Conservation (phyloP, 2,329 filamentous ascomycete species). For the Mycosphaerelloides madeirae region DNA sequence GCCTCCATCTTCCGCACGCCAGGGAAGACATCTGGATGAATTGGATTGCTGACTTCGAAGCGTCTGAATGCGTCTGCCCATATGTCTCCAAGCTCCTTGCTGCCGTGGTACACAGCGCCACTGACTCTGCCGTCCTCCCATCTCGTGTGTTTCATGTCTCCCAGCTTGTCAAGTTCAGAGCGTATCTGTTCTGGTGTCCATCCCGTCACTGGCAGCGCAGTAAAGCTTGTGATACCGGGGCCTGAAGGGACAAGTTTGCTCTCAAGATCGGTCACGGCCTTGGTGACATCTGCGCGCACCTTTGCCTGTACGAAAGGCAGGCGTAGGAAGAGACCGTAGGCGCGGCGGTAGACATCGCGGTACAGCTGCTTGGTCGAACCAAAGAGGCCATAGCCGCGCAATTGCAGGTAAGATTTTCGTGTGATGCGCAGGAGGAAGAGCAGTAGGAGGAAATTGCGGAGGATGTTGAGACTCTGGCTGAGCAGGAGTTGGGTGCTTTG, state of each 20-base stretch:
- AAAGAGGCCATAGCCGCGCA: slow-evolving; percentile 82
- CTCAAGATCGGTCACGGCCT: slow-evolving; percentile 75
- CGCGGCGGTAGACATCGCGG: slow-evolving; percentile 61
- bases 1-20: slow-evolving; percentile 99
- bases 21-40: slow-evolving; percentile 97
- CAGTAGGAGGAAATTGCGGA: slow-evolving; percentile 84
- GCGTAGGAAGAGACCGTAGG: slow-evolving; percentile 81
- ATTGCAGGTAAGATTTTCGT: slow-evolving; percentile 73
- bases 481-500: slow-evolving; percentile 24
- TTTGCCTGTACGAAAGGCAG: slow-evolving; percentile 80
- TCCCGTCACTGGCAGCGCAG: slow-evolving; percentile 75
- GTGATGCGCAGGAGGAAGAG: slow-evolving; percentile 82
- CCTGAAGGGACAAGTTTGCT: slow-evolving; percentile 73
- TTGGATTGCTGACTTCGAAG: slow-evolving; percentile 93
- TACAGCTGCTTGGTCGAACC: slow-evolving; percentile 75
- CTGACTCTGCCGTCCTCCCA: slow-evolving; percentile 97
- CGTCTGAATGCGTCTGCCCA: slow-evolving; percentile 91
- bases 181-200: slow-evolving; percentile 74
- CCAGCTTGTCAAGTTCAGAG: slow-evolving; percentile 72
- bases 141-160: slow-evolving; percentile 83
- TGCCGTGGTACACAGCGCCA: slow-evolving; percentile 94
- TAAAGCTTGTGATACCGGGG: slow-evolving; percentile 66
- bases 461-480: slow-evolving; percentile 25
- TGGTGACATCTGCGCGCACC: slow-evolving; percentile 77
- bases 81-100: slow-evolving; percentile 71